These are phyloP conservation scores for Euphorbia celastroides DNA, from an alignment of 441 rosid species.

Conservation along the genomic window DNA sequence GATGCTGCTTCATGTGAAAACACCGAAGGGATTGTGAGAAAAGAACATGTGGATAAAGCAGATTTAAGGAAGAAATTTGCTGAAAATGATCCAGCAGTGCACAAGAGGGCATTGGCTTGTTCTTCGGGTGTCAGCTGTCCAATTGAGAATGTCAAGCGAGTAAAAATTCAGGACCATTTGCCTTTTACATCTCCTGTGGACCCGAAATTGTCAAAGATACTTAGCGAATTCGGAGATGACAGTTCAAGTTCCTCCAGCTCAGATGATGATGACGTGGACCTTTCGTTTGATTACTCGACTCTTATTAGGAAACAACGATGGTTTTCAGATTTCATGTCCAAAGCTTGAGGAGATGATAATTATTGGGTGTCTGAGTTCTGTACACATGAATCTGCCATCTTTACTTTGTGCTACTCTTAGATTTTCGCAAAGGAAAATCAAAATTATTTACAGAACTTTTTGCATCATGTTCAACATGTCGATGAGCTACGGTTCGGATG, in stretches of 20 bases:
- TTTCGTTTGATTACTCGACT: no score
- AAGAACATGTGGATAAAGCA: not conserved
- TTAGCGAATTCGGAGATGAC: not conserved
- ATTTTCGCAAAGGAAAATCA: no score
- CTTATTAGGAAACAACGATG: no score
- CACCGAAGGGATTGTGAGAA: conserved; percentile 1
- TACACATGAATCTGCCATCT: not conserved
- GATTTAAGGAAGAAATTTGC: conserved; percentile 8
- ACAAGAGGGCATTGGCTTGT: conserved; percentile 30
- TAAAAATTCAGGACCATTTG: conserved; percentile 14
- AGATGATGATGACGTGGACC: no score
- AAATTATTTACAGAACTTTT: no score
- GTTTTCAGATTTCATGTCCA: not conserved
- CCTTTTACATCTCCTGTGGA: conserved; percentile 14
- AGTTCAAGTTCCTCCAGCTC: conserved; percentile 29
- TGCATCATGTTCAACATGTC: not conserved
- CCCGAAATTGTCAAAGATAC: not conserved
- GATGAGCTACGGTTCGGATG: not conserved
- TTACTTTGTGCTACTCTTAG: not conserved
- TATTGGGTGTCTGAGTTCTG: not conserved
- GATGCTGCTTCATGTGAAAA: conserved; percentile 16
- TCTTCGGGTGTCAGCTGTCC: conserved; percentile 1
- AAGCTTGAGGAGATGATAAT: not conserved
- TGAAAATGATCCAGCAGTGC: conserved; percentile 10
- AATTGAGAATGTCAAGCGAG: conserved; percentile 2